phyloP scores from a whole-genome alignment of 1,284 basidiomycete genomes.

The Vanrija sp. region DNA sequence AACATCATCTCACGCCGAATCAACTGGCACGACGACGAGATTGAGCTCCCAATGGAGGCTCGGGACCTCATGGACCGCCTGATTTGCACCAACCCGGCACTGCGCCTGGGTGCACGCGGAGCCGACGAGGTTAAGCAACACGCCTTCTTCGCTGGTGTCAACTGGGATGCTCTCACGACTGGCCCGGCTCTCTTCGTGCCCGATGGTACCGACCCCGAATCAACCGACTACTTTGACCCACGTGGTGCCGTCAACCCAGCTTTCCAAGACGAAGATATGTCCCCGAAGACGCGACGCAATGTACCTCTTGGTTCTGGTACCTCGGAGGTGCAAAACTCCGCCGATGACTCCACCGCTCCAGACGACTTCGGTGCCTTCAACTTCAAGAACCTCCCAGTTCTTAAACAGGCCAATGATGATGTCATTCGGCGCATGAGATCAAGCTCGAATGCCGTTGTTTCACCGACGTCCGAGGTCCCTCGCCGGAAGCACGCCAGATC shows the following conservation, averaged over 20 bases:
- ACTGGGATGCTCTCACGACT: slow-evolving; percentile 87
- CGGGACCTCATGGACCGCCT: slow-evolving; percentile 87
- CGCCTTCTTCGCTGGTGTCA: slow-evolving; percentile 82
- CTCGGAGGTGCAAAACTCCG: slow-evolving; percentile 14
- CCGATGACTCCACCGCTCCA: slow-evolving; percentile 26
- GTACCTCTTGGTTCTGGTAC: background rate
- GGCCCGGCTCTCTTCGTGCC: slow-evolving; percentile 94
- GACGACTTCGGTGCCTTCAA: slow-evolving; percentile 98
- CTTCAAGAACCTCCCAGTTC: slow-evolving; percentile 93
- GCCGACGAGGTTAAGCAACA: slow-evolving; percentile 91
- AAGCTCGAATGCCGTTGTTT: slow-evolving; percentile 14
- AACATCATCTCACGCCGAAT: slow-evolving; percentile 95
- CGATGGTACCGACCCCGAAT: slow-evolving; percentile 90
- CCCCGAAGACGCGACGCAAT: slow-evolving; percentile 54
- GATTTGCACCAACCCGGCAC: slow-evolving; percentile 73
- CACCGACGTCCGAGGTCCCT: slow-evolving; percentile 2
- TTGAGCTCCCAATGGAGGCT: slow-evolving; percentile 82
- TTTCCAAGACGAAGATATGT: slow-evolving; percentile 52
- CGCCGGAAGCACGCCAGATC: background rate
- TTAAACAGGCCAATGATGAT: slow-evolving; percentile 99
- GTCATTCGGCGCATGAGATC: slow-evolving; percentile 62
- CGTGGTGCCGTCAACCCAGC: slow-evolving; percentile 57
- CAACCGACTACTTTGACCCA: slow-evolving; percentile 98
- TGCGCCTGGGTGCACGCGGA: slow-evolving; percentile 79
- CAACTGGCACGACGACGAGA: slow-evolving; percentile 86